Conservation (phyloP, 257 asterid genomes). For the Nicotiana attenuata region DNA sequence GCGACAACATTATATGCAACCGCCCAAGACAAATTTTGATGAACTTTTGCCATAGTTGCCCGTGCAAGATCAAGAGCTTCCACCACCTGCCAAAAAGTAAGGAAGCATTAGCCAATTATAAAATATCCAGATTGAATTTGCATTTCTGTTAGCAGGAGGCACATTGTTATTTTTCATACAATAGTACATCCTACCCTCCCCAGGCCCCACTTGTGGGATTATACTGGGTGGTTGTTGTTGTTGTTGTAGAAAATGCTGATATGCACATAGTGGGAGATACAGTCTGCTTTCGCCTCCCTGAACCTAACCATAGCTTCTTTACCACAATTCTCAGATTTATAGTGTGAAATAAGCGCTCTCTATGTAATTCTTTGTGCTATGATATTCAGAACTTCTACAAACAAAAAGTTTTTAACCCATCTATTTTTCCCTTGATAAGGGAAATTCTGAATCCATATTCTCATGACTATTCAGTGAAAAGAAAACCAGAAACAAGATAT, state of each 20-base stretch:
- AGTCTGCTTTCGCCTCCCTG: not conserved
- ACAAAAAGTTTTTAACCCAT: not conserved
- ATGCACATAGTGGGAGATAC: not conserved
- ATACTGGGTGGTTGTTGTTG: no score
- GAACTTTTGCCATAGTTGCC: constrained; percentile 89
- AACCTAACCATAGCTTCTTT: not conserved
- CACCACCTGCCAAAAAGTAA: constrained; percentile 49
- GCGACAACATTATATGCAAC: constrained; percentile 80
- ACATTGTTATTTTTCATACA: no score
- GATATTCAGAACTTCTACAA: not conserved
- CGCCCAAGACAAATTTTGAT: constrained; percentile 92
- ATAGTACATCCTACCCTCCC: not conserved
- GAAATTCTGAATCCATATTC: constrained; percentile 1
- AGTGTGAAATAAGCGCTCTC: not conserved
- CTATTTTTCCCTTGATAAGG: not conserved
- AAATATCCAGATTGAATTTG: not conserved
- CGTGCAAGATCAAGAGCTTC: constrained; percentile 90
- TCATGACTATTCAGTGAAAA: not conserved
- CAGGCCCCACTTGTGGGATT: no score
- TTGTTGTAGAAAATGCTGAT: not conserved
- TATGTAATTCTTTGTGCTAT: not conserved
- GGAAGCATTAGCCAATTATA: constrained; percentile 6
- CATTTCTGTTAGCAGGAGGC: no score
- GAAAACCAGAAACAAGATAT: not conserved
- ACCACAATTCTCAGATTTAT: not conserved